Evolutionary conservation across 768 basidiomycete genomes (phyloP), one percentile per base, ranked within the genome.

Genomic region (Amanita rubescens): DNA sequence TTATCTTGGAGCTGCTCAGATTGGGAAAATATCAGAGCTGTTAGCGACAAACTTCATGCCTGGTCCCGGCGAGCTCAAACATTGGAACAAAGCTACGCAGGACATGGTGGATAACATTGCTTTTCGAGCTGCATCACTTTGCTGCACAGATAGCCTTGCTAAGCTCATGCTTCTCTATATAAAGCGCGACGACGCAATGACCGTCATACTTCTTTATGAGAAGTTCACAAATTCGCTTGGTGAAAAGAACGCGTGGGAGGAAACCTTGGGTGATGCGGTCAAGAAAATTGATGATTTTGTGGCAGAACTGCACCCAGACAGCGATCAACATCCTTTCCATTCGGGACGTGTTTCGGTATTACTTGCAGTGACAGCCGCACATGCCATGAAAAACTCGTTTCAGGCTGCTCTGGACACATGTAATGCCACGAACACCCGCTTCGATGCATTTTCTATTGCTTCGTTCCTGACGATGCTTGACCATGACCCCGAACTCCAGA

Each of bases 361-460:
- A 22, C 70, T 85, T 30, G 73, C 73, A 10, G 81, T 73, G 5
- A 67, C 80, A n/a, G 70, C 79, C 19, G 89, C 89, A 14, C 69
- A 81, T 63, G 82, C 84, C 3, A 75, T 81, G 62, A 66, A 71
- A 27, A 69, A 79, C 60, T 71, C 75, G n/a, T 87, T 90, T 58
- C 60, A 67, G n/a, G 72, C 65, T 30, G 84, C 86, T 2, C 61
- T 88, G 44, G 65, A 67, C 39, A 61, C 64, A 4, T 80, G 69
- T 54, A 57, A 80, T 7, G 59, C 67, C 17, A 71, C 69, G 1
- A 67, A 66, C 15, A 63, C 71, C 42, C 72, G 67, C 1, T 58
- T 82, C 33, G 60, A 69, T 15, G 58, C 58, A 20, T 63, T 59
- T 38, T 66, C 67, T 17, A 67, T 72, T 9, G 60, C 70, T 12